Evolutionary conservation across 2,329 filamentous ascomycete species (phyloP).

Genomic region (Westerdykella aurantiaca): DNA sequence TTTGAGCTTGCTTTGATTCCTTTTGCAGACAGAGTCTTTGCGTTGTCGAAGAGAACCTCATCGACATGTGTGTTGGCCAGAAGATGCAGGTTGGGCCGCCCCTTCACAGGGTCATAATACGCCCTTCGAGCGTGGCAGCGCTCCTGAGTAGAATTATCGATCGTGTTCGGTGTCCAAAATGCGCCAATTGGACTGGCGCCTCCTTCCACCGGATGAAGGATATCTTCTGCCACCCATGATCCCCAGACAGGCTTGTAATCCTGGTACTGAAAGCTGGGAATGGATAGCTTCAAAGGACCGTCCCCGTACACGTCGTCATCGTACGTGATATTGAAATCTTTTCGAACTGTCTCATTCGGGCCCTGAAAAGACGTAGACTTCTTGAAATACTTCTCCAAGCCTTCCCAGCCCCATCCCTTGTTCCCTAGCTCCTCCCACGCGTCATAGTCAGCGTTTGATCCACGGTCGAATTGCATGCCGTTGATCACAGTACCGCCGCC

Average conservation of each 20-base stretch:
- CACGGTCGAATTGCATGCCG: constrained; percentile 32
- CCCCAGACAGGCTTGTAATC: constrained; percentile 8
- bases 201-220: constrained; percentile 12
- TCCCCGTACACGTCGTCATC: constrained; percentile 17
- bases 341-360: constrained; percentile 2
- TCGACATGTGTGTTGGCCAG: constrained; percentile 19
- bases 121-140: constrained; percentile 9
- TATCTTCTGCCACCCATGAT: constrained; percentile 5
- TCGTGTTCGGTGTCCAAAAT: constrained; percentile 20
- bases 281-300: constrained; percentile 21
- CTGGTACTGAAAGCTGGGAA: constrained; percentile 21
- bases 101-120: constrained; percentile 20
- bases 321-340: constrained; percentile 21
- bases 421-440: constrained; percentile 55
- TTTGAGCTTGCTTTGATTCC: constrained; percentile 4
- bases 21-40: neutral
- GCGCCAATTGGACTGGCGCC: constrained; percentile 15
- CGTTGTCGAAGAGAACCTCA: constrained; percentile 18
- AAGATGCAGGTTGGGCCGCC: constrained; percentile 19
- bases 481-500: constrained; percentile 34
- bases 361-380: constrained; percentile 14
- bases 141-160: constrained; percentile 8
- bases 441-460: constrained; percentile 37
- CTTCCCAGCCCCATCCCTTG: constrained; percentile 52
- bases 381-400: constrained; percentile 36